Evolutionary conservation across 2,329 filamentous ascomycete genomes (phyloP), one percentile per base, ranked within the genome.

Genomic region (Talaromyces amestolkiae): DNA sequence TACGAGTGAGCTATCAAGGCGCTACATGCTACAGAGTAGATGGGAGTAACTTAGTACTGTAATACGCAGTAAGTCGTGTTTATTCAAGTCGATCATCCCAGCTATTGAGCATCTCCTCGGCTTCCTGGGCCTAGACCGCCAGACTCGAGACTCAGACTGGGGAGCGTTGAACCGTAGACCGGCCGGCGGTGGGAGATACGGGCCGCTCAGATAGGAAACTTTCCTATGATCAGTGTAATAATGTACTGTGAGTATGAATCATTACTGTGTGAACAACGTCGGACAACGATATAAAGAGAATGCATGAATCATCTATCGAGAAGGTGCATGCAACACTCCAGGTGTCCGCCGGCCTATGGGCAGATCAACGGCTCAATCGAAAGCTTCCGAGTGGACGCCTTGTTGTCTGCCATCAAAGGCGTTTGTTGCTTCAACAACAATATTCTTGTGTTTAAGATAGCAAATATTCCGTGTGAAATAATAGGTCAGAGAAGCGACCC

Each of bases 371-470:
- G 47, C 43, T 43, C n/a, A 8, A 13, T 41, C 35, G 43, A 15
- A 43, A 62, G 60, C 60, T 62, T 54, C 60, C 60, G 60, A 62
- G 47, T 62, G 60, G 60, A 43, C 35, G 60, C 60, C 60, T 39
- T 19, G 45, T 11, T n/a, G 9, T 53, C 45, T 61, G 59, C 59
- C 27, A 61, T 35, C 17, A 51, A 19, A 13, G 33, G 22, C 45
- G 45, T 61, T 53, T 62, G 45, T 22, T 53, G 15, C 13, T 24
- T 8, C 27, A 53, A 53, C 27, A 31, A 9, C 49, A 33, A 33
- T 15, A 17, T 31, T 31, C 15, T 51, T 49, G 47, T 49, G 22
- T 49, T 8, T 10, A 49, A 49, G 3, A 27, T 27, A 31, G 27
- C 47, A 15, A 17, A 27, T 51, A 27, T 1, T 31, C n/a, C 7